Evolutionary conservation across 768 basidiomycete genomes (phyloP).

Genomic region (Lyophyllum shimeji): DNA sequence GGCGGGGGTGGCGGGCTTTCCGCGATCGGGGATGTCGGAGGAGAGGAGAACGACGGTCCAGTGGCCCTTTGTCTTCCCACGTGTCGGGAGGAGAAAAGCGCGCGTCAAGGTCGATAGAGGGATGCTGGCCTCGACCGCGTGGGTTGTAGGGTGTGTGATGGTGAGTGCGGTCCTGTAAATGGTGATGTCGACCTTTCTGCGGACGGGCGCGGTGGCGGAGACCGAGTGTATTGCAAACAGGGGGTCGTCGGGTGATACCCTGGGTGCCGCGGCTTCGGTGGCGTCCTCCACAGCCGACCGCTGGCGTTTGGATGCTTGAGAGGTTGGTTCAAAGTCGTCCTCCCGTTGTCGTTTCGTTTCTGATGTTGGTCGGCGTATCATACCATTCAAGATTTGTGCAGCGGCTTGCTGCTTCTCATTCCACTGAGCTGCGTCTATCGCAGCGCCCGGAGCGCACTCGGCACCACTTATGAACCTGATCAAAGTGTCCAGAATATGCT

Average conservation of each 20-base stretch:
- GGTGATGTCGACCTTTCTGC: constrained; percentile 73
- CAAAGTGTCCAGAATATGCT: constrained; percentile 38
- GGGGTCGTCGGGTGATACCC: constrained; percentile 37
- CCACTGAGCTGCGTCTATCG: constrained; percentile 34
- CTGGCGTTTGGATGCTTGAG: constrained; percentile 33
- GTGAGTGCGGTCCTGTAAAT: constrained; percentile 50
- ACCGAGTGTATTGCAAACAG: constrained; percentile 62
- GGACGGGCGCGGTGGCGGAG: constrained; percentile 70
- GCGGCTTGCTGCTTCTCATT: constrained; percentile 33
- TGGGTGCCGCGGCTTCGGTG: constrained; percentile 11
- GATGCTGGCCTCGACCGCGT: constrained; percentile 47
- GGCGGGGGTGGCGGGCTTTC: constrained; percentile 24
- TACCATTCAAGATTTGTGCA: constrained; percentile 25
- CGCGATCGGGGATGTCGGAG: constrained; percentile 50
- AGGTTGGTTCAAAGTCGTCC: constrained; percentile 21
- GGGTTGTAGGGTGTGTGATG: constrained; percentile 51
- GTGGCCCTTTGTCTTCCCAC: constrained; percentile 69
- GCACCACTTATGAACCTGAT: constrained; percentile 44
- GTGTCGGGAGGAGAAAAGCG: constrained; percentile 72
- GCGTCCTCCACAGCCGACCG: constrained; percentile 22
- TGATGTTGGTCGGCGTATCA: constrained; percentile 21
- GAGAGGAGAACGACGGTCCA: constrained; percentile 71
- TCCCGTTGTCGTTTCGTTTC: constrained; percentile 36
- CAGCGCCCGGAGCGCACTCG: constrained; percentile 30
- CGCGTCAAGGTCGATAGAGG: constrained; percentile 52